A percentile compares a stretch with the other conserved stretches of the same genome.
Conservation (phyloP, 371 early-diverging fungal species). For the Actinomortierella wolfii region DNA sequence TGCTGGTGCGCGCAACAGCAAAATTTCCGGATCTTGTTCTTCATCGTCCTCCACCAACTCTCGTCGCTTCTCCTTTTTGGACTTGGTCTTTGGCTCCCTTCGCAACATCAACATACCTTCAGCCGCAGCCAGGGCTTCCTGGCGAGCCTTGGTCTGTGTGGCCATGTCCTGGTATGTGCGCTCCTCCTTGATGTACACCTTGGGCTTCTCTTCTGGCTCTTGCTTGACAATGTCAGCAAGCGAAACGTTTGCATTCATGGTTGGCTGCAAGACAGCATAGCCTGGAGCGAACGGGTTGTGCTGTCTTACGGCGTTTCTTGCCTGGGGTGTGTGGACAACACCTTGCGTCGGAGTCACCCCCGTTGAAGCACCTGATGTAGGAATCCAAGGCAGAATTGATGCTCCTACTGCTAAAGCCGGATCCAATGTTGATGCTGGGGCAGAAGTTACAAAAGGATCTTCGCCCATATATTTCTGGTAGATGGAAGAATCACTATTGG, state of each 20-base stretch:
- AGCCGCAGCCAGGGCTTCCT: background rate
- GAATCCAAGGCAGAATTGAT: conserved; percentile 7
- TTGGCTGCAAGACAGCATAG: background rate
- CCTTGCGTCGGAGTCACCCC: background rate
- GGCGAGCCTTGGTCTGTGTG: conserved; percentile 17
- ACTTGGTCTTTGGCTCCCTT: conserved; percentile 5
- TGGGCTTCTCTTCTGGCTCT: conserved; percentile 17
- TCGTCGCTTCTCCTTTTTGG: conserved; percentile 9
- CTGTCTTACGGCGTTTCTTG: conserved; percentile 8
- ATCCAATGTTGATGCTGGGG: conserved; percentile 1
- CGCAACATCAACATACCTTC: conserved; percentile 28
- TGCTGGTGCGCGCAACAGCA: conserved; percentile 13
- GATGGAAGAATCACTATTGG: conserved; percentile 5
- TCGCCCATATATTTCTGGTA: conserved; percentile 13
- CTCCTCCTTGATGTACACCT: conserved; percentile 1
- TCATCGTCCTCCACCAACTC: conserved; percentile 2
- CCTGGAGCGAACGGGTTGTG: conserved; percentile 17
- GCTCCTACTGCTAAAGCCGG: conserved; percentile 12
- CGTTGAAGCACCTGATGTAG: background rate
- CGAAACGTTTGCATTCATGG: background rate
- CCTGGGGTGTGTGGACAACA: conserved; percentile 6
- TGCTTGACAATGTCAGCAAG: conserved; percentile 11
- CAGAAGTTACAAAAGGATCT: conserved; percentile 6
- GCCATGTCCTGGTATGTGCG: conserved; percentile 6
- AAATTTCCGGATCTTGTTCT: conserved; percentile 11